Evolutionary conservation across 2,329 filamentous ascomycete species (phyloP).

Genomic region (Aspergillus sp.): DNA sequence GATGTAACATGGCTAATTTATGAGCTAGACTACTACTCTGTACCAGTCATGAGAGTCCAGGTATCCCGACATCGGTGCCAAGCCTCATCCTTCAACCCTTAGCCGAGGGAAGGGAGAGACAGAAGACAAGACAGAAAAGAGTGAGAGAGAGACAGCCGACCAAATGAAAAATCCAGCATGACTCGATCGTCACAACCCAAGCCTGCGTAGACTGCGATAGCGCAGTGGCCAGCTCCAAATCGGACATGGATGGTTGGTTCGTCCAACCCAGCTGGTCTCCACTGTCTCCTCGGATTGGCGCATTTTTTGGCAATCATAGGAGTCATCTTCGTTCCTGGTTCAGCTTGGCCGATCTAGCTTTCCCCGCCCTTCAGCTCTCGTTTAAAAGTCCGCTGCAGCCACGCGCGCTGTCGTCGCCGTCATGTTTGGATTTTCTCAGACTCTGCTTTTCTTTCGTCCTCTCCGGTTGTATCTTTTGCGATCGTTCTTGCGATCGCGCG

Average conservation of each 20-base stretch:
- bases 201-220: constrained; percentile 1
- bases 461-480: not conserved
- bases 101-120: not conserved
- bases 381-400: not conserved
- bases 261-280: not conserved
- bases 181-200: not conserved
- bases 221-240: not conserved
- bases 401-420: not conserved
- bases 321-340: constrained; percentile 4
- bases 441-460: not conserved
- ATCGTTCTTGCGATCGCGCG: not conserved
- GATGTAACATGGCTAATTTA: too few species aligned
- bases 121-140: too few species aligned
- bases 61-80: not conserved
- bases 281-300: not conserved
- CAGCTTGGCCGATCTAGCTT: constrained; percentile 1
- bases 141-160: not conserved
- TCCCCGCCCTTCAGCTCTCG: not conserved
- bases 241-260: constrained; percentile 4
- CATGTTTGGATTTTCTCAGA: not conserved
- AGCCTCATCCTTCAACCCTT: not conserved
- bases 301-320: constrained; percentile 3
- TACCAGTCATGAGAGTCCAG: not conserved
- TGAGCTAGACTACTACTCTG: not conserved
- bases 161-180: not conserved